phyloP scores from a whole-genome alignment of 108 stramenopile species.

The Licmophora abbreviata region DNA sequence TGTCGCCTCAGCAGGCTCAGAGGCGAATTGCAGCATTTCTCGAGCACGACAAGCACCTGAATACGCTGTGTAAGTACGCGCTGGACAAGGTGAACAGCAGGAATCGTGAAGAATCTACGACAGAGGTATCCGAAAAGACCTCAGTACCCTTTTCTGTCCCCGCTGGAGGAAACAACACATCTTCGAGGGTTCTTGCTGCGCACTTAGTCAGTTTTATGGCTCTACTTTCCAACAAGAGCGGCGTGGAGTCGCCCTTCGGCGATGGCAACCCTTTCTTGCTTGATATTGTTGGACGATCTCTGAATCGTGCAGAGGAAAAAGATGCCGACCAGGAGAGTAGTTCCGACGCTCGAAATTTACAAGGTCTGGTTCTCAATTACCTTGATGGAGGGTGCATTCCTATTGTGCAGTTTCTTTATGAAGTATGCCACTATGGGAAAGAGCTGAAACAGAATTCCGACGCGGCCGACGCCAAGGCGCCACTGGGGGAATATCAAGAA shows the following conservation, averaged over 20 bases:
- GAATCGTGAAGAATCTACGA: neutral
- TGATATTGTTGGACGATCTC: slow-evolving; percentile 26
- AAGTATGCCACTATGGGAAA: neutral
- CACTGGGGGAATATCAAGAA: neutral
- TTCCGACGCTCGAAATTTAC: neutral
- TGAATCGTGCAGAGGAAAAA: neutral
- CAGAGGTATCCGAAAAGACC: neutral
- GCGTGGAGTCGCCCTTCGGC: slow-evolving; percentile 39
- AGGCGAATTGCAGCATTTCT: slow-evolving; percentile 10
- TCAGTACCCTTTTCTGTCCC: slow-evolving; percentile 8
- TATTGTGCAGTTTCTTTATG: slow-evolving; percentile 18
- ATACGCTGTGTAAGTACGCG: slow-evolving; percentile 40
- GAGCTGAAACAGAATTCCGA: neutral
- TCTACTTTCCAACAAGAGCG: slow-evolving; percentile 28
- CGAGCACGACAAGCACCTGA: slow-evolving; percentile 45
- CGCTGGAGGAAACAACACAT: slow-evolving; percentile 3
- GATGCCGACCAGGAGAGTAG: neutral
- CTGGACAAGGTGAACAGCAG: slow-evolving; percentile 5
- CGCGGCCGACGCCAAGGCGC: neutral
- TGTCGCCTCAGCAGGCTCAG: too few relatives aligned
- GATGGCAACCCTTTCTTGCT: slow-evolving; percentile 40
- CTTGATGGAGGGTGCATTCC: slow-evolving; percentile 6
- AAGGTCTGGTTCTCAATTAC: slow-evolving; percentile 11
- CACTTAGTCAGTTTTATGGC: slow-evolving; percentile 59
- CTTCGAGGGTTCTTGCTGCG: slow-evolving; percentile 39